Base-by-base conservation (phyloP, 2,329 filamentous ascomycete species). In the Fusarium udum region DNA sequence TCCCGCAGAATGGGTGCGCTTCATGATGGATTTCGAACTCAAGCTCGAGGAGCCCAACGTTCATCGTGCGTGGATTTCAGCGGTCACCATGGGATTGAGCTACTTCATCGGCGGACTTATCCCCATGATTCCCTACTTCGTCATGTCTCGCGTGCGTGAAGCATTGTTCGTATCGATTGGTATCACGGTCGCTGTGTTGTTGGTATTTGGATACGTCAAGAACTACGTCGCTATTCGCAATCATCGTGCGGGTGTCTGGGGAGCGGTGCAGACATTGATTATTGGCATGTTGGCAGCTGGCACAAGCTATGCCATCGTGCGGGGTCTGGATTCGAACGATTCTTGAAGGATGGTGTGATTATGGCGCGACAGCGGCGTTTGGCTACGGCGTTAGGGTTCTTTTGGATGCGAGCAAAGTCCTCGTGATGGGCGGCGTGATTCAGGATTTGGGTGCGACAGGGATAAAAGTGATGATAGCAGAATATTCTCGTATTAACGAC, bases 21-120 rank as follows among this genome's bases (percentile, higher is more conserved):
- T 91, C 82, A 86, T 90, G 84, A 89, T 90, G 85, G 86, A 89
- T 77, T 88, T 91, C 79, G 85, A 87, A 73, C 83, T 88, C 59
- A 83, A 82, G 69, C 83, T 88, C 48, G 83, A 85, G 68, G 82
- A 85, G 74, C 83, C 79, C 71, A 82, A 81, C 77, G 83, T 80
- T 36, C 82, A 83, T 76, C 78, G 83, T 71, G 80, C 88, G 76
- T 79, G 86, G 80, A 80, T 89, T 49, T 91, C 89, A 0, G 92
- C 90, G 6, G 72, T 90, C 32, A 93, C 90, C 14, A 92, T 94
- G 76, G 90, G 91, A 0, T 77, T 90, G 22, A 91, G 91, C 40
- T 94, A 94, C 79, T 90, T 93, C 59, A 80, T 93, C 28, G 92
- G 92, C 26, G 92, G 92, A 0, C 84, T 93, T 61, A 87, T 93